Evolutionary conservation across 2,329 filamentous ascomycete species (phyloP), one percentile per base, ranked within the genome.

Genomic region (Xylaria sp.): DNA sequence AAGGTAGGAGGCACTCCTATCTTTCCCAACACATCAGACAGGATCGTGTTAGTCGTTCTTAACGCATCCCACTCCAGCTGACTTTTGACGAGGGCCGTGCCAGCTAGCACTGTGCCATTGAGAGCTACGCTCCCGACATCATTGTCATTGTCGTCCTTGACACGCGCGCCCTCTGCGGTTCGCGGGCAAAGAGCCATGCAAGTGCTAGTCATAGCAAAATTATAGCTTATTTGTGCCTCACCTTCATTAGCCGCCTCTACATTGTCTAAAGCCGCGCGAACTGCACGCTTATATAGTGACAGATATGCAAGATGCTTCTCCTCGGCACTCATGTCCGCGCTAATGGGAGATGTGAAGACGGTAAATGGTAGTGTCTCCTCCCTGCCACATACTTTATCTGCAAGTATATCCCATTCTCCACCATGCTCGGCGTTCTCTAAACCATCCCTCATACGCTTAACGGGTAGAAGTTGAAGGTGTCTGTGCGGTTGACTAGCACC

Each of bases 401-500:
- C 83, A 18, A 90, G 76, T 2, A 88, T 78, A 10, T 72, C 70
- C 88, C 88, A 90, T n/a, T 70, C 73, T 2, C 34, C 63, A 2
- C 74, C 76, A 2, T 68, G 67, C 2, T 68, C 67, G 4, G 73
- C 68, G 12, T 69, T 59, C 0, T 76, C 78, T 6, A 89, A 72
- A 0, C 87, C 88, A 13, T 84, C 83, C 41, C 80, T 83, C 90
- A 93, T 93, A 20, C 83, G 80, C 8, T 86, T 83, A 0, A 92
- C 83, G 0, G 90, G 90, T 3, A 93, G 78, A n/a, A 93, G 84
- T 77, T 93, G 91, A 30, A 93, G 78, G 74, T 93, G 91, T 4
- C 91, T 80, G 75, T 93, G 91, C 13, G 90, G 86, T 76, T 93
- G 91, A 71, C 89, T 91, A 1, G 91, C 90, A 2, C 91, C 91